Evolutionary conservation across 2,329 filamentous ascomycete species (phyloP), one percentile per base, ranked within the genome.

Genomic region (Phialophora macrospora): DNA sequence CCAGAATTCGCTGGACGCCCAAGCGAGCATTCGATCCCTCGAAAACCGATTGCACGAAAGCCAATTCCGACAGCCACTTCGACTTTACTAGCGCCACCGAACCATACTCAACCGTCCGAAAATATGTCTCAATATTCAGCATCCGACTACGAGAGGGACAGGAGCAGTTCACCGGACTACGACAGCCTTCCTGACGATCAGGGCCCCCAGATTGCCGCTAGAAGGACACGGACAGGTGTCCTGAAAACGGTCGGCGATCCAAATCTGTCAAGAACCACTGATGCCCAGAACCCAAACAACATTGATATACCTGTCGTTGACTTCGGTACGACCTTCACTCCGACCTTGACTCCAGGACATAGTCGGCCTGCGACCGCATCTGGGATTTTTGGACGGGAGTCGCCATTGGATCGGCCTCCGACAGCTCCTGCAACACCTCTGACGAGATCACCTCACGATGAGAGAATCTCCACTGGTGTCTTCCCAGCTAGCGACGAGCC

Each of bases 311-410:
- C 92, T 0, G 80, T 84, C 4, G 86, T 97, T 68, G 89, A 97
- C 76, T 97, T 97, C 78, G 94, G 94, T 0, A 92, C 89, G 5
- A 97, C 93, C 0, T 80, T 91, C 72, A 89, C 90, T 66, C 89
- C 92, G 64, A 81, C 80, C 67, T 83, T 85, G 30, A 80, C 80
- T 51, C 71, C 71, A 41, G 70, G 68, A 38, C 80, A 78, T 20
- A 82, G 81, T 71, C 82, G 84, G 8, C 85, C 86, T n/a, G 81
- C 76, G 49, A 87, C 85, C 1, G 83, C 82, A 55, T 83, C 84
- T 52, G 83, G 84, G 2, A 59, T 72, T 70, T 54, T 75, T 74
- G 55, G 77, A 74, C 65, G 74, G 52, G 56, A 64, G 56, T 67
- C 70, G n/a, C 63, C 65, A 32, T 62, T 66, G 26, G 61, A 68